Base-by-base conservation (phyloP, 495 filamentous ascomycete genomes). In the Cladorrhinum samala region DNA sequence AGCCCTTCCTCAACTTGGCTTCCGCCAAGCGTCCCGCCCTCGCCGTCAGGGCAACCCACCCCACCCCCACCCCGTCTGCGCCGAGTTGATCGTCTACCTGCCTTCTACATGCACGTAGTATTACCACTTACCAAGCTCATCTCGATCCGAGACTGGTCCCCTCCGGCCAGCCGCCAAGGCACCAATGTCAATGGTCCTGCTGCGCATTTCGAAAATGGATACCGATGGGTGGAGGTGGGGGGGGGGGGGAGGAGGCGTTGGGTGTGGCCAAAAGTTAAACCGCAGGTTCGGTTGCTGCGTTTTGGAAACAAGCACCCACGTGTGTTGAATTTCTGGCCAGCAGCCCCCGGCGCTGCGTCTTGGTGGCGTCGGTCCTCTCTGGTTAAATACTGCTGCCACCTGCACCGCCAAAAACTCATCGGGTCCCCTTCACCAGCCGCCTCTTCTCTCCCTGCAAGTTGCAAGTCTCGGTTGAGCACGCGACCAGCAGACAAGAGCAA, bases 391-490 rank as follows among this genome's bases (percentile, higher is more conserved):
- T 14, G 45, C 17, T n/a, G 4, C 14, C 9, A 2, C 45, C 30
- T 47, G 9, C 45, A 27, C 23, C 45, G 21, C 44, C 39, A 21
- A 23, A n/a, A 33, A 18, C 47, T 51, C 47, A 20, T n/a, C 52
- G 33, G 44, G 43, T 54, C 37, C 36, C 39, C 9, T 33, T 13
- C 25, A 14, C 37, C 33, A 13, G 13, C 25, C 27, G 9, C 46
- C 30, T 49, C 42, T n/a, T 9, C 17, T 18, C 20, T 13, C 30
- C 20, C n/a, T 5, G 30, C 21, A 21, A 30, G n/a, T 30, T 37
- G 46, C 53, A n/a, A 49, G 46, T 55, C 25, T 42, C 27, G 24
- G 23, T 41, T 14, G 49, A 52, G 37, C 44, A 53, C 50, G 33
- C 54, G 49, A 52, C 55, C 30, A 37, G 30, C 30, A 14, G 30